Base-by-base conservation (phyloP, 352 stramenopile species). In the Globisporangium middletonii region DNA sequence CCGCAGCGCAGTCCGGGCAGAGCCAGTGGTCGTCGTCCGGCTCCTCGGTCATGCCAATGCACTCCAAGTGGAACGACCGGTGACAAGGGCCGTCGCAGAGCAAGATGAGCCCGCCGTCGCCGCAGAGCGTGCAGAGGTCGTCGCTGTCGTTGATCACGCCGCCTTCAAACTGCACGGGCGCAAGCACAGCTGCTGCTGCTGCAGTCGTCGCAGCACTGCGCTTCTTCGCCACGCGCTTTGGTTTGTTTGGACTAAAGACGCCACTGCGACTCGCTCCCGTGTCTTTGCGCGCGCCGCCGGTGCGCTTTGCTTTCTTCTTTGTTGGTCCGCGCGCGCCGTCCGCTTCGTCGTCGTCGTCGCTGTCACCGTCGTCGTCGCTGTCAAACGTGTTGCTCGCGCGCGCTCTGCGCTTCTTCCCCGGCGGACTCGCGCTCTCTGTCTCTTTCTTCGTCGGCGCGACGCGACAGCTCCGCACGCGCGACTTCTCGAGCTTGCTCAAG, bases 21-120 rank as follows among this genome's bases (percentile, higher is more conserved):
- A 96, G 65, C 91, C 91, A 98, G 26, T 90, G 79, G 33, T 92
- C 83, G 47, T 94, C 88, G 15, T 89, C 83, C 0, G 85, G 83
- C 27, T 94, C 84, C 5, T 73, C 59, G 30, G 87, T 79, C 80
- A 96, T 89, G 8, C 88, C 87, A 23, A 97, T 75, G 71, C 92
- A 98, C 30, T 94, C 72, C n/a, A 95, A 60, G 68, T 98, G 92
- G 63, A 98, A 98, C 33, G 90, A 96, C 3, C 92, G 84, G 60
- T 97, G 90, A 60, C 92, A 98, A 15, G 85, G 87, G 8, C 92
- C 92, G 46, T 98, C 92, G 55, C 92, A 98, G 16, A 97, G 62
- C 15, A 98, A 67, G 50, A 97, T 94, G 38, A 97, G 62, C 0
- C 92, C 92, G 13, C 92, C 92, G 49, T 98, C 92, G 11, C 89